Evolutionary conservation across 1,284 basidiomycete species (phyloP), one percentile per base, ranked within the genome.

Genomic region (Trichosporon ovoides): DNA sequence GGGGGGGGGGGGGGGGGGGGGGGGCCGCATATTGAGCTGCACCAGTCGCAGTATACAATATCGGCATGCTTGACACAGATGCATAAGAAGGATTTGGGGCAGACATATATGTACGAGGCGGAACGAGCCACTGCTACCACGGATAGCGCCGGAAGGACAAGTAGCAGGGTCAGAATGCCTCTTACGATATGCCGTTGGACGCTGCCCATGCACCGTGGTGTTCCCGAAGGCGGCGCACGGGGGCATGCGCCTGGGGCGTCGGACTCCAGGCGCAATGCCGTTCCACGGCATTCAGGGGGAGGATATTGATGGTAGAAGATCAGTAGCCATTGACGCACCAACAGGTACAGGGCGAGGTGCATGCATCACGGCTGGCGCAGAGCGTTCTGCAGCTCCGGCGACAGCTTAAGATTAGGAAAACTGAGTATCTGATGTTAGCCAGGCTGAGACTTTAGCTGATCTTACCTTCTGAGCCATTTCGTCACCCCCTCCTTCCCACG

Each of bases 401-500:
- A 18, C 43, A 48, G 43, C 43, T 24, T 48, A 2, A 48, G 24
- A 14, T 48, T 48, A 18, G 43, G 43, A 19, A 48, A 28, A 14
- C 55, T 49, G 28, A 61, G 50, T 6, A 72, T 66, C 66, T 69
- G 49, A 10, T 19, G 50, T 55, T 34, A 58, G 58, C 9, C 14
- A 7, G 10, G 16, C 14, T n/a, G 7, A 13, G 18, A 28, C 13
- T 5, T 7, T 14, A 7, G 7, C 14, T 9, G 6, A 20, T 68
- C 75, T 69, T 61, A 89, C 90, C 82, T 84, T 84, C 52, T 77
- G 77, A 59, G 85, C 81, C 60, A 85, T 78, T 70, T 86, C 83
- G 70, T 87, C 83, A 1, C 91, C 92, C 14, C 93, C 92, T 33
- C 89, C 87, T 34, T 91, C 88, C 93, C 93, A 96, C 6, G 87